Conservation (phyloP, 306 rosid genomes). For the Adenanthera pavonina region DNA sequence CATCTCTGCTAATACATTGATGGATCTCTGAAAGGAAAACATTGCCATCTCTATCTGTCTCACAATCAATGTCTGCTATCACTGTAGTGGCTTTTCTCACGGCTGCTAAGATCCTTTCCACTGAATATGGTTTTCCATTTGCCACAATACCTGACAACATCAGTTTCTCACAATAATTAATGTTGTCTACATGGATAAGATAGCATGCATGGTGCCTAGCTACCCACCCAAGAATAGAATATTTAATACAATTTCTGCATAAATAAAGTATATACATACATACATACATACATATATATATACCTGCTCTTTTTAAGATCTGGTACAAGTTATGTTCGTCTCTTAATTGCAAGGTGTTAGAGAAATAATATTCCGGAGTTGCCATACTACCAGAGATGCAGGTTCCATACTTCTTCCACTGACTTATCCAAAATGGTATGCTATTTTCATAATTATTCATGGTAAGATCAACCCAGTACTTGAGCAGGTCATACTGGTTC, state of each 20-base stretch:
- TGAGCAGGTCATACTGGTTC: too few relatives aligned
- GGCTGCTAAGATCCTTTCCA: background rate
- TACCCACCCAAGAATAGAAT: too few relatives aligned
- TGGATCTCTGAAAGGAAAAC: constrained; percentile 1
- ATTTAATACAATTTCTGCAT: background rate
- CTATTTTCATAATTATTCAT: too few relatives aligned
- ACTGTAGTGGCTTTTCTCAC: background rate
- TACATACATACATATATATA: too few relatives aligned
- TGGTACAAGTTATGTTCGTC: background rate
- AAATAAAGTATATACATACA: too few relatives aligned
- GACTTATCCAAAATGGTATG: background rate
- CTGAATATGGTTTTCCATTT: background rate
- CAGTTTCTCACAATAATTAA: too few relatives aligned
- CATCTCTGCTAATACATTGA: background rate
- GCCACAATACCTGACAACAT: background rate
- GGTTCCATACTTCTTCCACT: background rate
- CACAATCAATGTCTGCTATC: background rate
- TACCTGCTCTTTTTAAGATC: background rate
- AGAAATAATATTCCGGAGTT: background rate
- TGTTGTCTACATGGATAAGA: too few relatives aligned
- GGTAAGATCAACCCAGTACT: background rate
- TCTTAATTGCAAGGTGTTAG: background rate
- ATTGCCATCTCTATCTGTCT: background rate
- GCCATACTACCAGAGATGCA: background rate
- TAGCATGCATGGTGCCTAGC: too few relatives aligned